Evolutionary conservation across 2,329 filamentous ascomycete species (phyloP).

Genomic region (Westerdykella aurantiaca): DNA sequence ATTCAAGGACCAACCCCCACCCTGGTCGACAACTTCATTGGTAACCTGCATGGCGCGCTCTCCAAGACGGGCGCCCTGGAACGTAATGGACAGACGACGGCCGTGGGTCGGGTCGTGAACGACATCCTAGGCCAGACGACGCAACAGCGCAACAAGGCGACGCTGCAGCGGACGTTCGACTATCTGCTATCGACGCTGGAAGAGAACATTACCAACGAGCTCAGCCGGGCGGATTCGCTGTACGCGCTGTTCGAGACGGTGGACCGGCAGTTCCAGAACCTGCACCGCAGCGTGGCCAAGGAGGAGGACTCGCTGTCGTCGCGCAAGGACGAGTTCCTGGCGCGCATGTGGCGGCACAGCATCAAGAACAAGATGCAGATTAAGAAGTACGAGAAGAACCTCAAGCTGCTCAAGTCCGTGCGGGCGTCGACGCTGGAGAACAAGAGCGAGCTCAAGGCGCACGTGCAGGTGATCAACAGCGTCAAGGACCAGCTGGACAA

Average conservation of each 20-base stretch:
- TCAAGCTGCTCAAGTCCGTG: constrained; percentile 69
- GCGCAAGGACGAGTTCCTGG: constrained; percentile 72
- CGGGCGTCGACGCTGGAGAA: constrained; percentile 79
- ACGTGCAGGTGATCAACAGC: constrained; percentile 76
- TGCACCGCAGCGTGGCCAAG: constrained; percentile 77
- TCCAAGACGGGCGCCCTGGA: constrained; percentile 50
- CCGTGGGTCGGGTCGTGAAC: constrained; percentile 62
- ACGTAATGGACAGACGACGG: constrained; percentile 52
- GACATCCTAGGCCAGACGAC: constrained; percentile 73
- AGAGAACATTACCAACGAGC: constrained; percentile 78
- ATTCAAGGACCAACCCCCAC: constrained; percentile 40
- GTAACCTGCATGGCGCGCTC: constrained; percentile 76
- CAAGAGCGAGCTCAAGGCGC: constrained; percentile 78
- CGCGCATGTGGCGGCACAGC: constrained; percentile 77
- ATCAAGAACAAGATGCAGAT: constrained; percentile 71
- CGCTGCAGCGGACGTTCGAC: constrained; percentile 79
- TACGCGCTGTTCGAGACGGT: constrained; percentile 90
- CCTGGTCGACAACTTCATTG: constrained; percentile 66
- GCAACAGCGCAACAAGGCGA: constrained; percentile 71
- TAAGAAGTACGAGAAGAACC: constrained; percentile 91
- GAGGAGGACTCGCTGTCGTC: constrained; percentile 78
- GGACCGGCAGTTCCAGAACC: constrained; percentile 82
- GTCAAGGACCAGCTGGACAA: constrained; percentile 83
- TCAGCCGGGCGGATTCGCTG: constrained; percentile 71
- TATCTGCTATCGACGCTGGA: constrained; percentile 84